Conservation (phyloP, 140 eudicot genomes). For the Artemisia princeps region DNA sequence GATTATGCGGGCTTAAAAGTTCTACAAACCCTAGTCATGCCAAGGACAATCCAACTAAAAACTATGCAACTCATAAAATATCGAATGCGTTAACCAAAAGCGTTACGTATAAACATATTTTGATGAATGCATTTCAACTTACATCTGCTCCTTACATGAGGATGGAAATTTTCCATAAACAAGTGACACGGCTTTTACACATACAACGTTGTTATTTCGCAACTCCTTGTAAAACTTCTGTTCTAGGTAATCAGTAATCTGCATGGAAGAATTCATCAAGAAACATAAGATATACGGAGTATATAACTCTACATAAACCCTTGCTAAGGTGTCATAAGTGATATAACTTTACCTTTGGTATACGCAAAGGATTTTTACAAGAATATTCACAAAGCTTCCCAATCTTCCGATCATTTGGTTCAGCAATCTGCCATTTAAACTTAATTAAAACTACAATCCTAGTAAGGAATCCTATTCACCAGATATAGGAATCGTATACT, state of each 20-base stretch:
- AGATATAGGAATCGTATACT: background rate
- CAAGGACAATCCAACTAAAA: no score
- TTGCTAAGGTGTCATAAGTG: background rate
- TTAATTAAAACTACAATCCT: slow-evolving; percentile 3
- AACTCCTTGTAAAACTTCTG: slow-evolving; percentile 72
- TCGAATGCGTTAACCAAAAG: background rate
- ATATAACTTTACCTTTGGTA: slow-evolving; percentile 41
- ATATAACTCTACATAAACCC: background rate
- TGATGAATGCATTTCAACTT: slow-evolving; percentile 38
- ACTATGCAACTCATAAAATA: no score
- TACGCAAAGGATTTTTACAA: slow-evolving; percentile 51
- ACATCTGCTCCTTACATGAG: slow-evolving; percentile 89
- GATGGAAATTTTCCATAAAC: slow-evolving; percentile 64
- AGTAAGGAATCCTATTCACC: no score
- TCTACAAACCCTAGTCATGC: background rate
- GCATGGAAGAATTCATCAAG: slow-evolving; percentile 25
- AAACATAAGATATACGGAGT: slow-evolving; percentile 3
- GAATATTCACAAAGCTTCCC: slow-evolving; percentile 65
- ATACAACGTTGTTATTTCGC: slow-evolving; percentile 51
- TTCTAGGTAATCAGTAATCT: slow-evolving; percentile 73
- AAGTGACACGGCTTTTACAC: slow-evolving; percentile 53
- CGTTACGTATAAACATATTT: background rate
- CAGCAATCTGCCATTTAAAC: slow-evolving; percentile 37
- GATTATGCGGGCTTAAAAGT: background rate
- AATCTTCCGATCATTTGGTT: slow-evolving; percentile 50